Conservation (phyloP, 345 rosid genomes). For the Bruguiera sexangula region DNA sequence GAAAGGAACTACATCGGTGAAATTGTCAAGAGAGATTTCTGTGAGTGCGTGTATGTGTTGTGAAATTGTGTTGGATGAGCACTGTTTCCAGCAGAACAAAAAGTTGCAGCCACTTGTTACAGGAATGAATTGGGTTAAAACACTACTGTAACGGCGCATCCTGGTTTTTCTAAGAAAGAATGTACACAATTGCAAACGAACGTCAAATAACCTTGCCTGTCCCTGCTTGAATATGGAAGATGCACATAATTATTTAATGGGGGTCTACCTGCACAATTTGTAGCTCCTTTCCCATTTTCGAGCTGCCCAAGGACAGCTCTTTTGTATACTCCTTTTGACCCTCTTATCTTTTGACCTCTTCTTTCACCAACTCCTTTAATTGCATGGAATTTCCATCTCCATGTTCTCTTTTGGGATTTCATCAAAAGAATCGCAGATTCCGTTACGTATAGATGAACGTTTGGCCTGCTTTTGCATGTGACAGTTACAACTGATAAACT, state of each 20-base stretch:
- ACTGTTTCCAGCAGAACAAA: too few relatives aligned
- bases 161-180: too few relatives aligned
- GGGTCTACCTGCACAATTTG: slow-evolving; percentile 1
- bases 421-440: slow-evolving; percentile 10
- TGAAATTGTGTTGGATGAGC: slow-evolving; percentile 14
- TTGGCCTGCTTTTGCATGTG: slow-evolving; percentile 23
- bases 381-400: background rate
- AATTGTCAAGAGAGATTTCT: background rate
- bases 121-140: slow-evolving; percentile 19
- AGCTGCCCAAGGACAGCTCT: background rate
- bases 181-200: too few relatives aligned
- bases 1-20: slow-evolving; percentile 6
- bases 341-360: slow-evolving; percentile 13
- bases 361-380: slow-evolving; percentile 10
- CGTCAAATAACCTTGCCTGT: too few relatives aligned
- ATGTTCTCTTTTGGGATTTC: background rate
- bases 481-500: slow-evolving; percentile 50
- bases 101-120: slow-evolving; percentile 4
- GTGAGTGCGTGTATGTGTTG: slow-evolving; percentile 7
- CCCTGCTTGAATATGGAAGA: background rate
- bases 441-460: background rate
- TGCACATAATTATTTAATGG: slow-evolving; percentile 7
- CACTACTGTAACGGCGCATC: background rate
- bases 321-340: slow-evolving; percentile 5
- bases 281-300: slow-evolving; percentile 6